These are phyloP conservation scores for Dunaliella sp. DNA, from an alignment of 139 green algal species.

Conservation along the genomic window DNA sequence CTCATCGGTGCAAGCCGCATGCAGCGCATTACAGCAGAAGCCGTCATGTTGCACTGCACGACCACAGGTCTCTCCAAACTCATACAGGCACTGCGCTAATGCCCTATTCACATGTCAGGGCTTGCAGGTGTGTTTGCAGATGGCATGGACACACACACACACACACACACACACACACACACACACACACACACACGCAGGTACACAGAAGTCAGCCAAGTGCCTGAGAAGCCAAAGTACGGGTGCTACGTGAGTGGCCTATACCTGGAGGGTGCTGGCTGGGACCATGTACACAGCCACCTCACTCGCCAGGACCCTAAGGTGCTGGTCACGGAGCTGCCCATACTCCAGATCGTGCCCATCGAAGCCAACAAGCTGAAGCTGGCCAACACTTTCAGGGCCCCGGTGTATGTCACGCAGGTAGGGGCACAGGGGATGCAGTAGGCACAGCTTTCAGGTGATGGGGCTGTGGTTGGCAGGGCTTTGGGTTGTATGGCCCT, in stretches of 20 bases:
- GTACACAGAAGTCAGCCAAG: slow-evolving; percentile 36
- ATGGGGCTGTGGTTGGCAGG: too few relatives aligned
- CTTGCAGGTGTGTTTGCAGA: too few relatives aligned
- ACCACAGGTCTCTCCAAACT: too few relatives aligned
- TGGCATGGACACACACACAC: slow-evolving; percentile 5
- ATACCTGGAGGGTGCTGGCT: slow-evolving; percentile 81
- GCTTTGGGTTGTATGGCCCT: too few relatives aligned
- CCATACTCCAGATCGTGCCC: slow-evolving; percentile 80
- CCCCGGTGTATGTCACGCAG: slow-evolving; percentile 80
- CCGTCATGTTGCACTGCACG: too few relatives aligned
- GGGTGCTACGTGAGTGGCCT: slow-evolving; percentile 80
- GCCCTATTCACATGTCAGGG: too few relatives aligned
- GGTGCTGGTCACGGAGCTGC: slow-evolving; percentile 79
- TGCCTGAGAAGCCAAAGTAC: slow-evolving; percentile 55
- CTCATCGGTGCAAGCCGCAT: too few relatives aligned
- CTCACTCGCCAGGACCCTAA: slow-evolving; percentile 72
- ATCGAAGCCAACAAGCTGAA: slow-evolving; percentile 79
- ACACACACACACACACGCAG: slow-evolving; percentile 39
- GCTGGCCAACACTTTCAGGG: slow-evolving; percentile 67
- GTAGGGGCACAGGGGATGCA: too few relatives aligned
- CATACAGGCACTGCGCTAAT: too few relatives aligned
- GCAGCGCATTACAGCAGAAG: too few relatives aligned
- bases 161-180: neutral
- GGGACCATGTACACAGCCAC: slow-evolving; percentile 57
- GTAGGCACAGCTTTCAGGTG: too few relatives aligned